Evolutionary conservation across 1,284 basidiomycete genomes (phyloP).

Genomic region (Puccinia polysora): DNA sequence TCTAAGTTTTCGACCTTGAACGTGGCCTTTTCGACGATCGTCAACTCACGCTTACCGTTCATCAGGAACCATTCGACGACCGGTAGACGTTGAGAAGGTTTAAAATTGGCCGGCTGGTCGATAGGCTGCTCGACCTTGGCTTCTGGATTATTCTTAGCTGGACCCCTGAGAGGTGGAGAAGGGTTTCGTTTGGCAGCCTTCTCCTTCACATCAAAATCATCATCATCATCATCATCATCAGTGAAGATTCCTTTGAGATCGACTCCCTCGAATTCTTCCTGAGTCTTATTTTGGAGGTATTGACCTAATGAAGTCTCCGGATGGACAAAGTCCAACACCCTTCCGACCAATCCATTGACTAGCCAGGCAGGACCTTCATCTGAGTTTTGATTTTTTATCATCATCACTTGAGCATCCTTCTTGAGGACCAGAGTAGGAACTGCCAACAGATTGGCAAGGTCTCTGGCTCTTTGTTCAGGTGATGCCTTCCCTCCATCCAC

Average conservation of each 20-base stretch:
- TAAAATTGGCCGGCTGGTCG: too few species aligned
- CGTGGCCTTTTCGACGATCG: conserved; percentile 28
- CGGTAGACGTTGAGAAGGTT: too few species aligned
- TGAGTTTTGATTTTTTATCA: conserved; percentile 73
- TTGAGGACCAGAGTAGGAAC: conserved; percentile 61
- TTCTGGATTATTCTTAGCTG: conserved; percentile 44
- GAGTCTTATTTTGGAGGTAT: neutral
- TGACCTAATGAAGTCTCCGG: conserved; percentile 50
- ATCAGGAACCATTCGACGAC: conserved; percentile 37
- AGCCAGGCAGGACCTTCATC: conserved; percentile 55
- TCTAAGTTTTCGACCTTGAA: conserved; percentile 40
- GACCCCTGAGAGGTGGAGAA: conserved; percentile 45
- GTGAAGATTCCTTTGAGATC: conserved; percentile 9
- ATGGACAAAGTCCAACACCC: conserved; percentile 63
- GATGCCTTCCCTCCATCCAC: conserved; percentile 45
- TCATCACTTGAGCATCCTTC: conserved; percentile 62
- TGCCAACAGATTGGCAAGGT: conserved; percentile 52
- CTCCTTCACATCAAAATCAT: conserved; percentile 42
- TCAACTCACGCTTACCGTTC: conserved; percentile 27
- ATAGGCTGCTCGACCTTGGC: too few species aligned
- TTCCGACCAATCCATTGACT: conserved; percentile 78
- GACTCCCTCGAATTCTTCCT: neutral
- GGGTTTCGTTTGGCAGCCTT: conserved; percentile 13
- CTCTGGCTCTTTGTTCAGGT: conserved; percentile 24
- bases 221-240: conserved; percentile 37